Conservation (phyloP, 768 basidiomycete species). For the Dioszegia crocea region DNA sequence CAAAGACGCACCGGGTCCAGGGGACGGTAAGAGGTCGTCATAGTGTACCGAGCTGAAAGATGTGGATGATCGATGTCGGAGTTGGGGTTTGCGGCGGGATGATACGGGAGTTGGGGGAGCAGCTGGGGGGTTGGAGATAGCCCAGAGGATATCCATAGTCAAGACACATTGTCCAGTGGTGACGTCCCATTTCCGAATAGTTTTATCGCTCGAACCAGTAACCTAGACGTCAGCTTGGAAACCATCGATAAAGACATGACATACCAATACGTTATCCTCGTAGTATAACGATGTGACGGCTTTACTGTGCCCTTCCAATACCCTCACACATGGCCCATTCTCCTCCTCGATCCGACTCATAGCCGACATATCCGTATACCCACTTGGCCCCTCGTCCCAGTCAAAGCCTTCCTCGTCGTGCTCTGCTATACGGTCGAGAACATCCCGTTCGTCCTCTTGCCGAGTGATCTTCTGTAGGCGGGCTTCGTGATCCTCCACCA, state of each 20-base stretch:
- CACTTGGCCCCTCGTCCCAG: conserved; percentile 39
- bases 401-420: conserved; percentile 32
- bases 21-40: conserved; percentile 44
- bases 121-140: conserved; percentile 73
- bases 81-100: conserved; percentile 15
- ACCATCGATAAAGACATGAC: conserved; percentile 34
- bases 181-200: conserved; percentile 96
- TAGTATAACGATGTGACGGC: conserved; percentile 91
- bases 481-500: conserved; percentile 67
- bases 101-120: conserved; percentile 14
- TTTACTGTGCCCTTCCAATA: conserved; percentile 86
- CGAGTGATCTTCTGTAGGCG: conserved; percentile 25
- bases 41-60: conserved; percentile 43
- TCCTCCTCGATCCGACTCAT: conserved; percentile 24
- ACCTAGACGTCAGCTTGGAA: conserved; percentile 58
- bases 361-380: conserved; percentile 13
- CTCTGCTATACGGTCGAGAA: conserved; percentile 42
- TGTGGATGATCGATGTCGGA: conserved; percentile 41
- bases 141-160: conserved; percentile 99
- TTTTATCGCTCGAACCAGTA: conserved; percentile 96
- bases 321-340: conserved; percentile 60
- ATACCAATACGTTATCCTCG: conserved; percentile 85
- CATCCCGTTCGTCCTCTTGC: conserved; percentile 28
- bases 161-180: conserved; percentile 95
- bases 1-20: conserved; percentile 20